Base-by-base conservation (phyloP, 2,329 filamentous ascomycete genomes). In the Myrmaecium sp. region DNA sequence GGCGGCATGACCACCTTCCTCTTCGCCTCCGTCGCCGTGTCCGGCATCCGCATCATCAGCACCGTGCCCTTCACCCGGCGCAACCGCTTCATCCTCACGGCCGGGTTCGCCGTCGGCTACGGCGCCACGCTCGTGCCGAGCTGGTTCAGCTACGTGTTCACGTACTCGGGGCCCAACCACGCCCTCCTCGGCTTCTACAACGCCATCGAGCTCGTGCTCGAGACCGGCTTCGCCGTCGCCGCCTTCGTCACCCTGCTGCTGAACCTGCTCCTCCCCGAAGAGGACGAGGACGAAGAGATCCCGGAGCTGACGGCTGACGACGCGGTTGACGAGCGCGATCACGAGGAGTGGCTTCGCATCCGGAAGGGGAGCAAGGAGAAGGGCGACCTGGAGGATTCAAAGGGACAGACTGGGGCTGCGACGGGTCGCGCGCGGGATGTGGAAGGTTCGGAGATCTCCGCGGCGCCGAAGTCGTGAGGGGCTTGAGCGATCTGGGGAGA, bases 51-150 rank as follows among this genome's bases (percentile, higher is more conserved):
- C 25, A 84, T 89, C 39, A 72, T 89, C 34, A 61, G 67, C 3
- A 67, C 69, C 11, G 68, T 78, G 2, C 63, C 69, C 0, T 84
- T 86, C 46, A 82, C 68, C n/a, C 67, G 80, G 19, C 70, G 81
- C 27, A 84, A 78, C 40, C 66, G 81, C 14, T 89, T 89, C 54
- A 79, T 89, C 40, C 62, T 89, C 7, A 83, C 81, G 0, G 74
- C 77, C 0, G 69, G 74, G 0, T 57, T 89, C 17, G 64, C 77
- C 0, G 55, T 86, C 15, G 81, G 81, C 17, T 79, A 79, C 36
- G 54, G 58, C 25, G 58, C 58, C 1, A 61, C 54, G 2, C 40
- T 62, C 29, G 57, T 61, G 2, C 57, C 58, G 1, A 21, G 52
- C 16, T 83, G 78, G 59, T 82, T 81, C 42, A 48, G 55, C 32